Conservation (phyloP, 768 basidiomycete species). For the Kwoniella mangroviensis region DNA sequence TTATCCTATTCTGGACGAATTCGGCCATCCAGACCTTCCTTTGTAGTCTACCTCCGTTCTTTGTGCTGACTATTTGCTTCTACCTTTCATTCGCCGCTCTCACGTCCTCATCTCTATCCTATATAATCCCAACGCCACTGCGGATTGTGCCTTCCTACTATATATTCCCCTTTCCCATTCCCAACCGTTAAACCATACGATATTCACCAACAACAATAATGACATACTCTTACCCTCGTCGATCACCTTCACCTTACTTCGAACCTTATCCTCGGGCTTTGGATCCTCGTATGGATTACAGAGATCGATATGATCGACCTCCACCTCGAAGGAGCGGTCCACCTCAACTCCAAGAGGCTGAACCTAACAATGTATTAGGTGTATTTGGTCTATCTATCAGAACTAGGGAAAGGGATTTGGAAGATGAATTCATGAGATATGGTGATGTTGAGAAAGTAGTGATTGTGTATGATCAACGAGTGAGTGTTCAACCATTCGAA, state of each 20-base stretch:
- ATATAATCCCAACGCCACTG: too few relatives aligned
- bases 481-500: constrained; percentile 59
- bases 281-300: constrained; percentile 5
- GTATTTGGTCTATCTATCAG: constrained; percentile 98
- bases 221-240: constrained; percentile 3
- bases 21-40: constrained; percentile 9
- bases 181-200: neutral
- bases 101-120: neutral
- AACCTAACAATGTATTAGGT: constrained; percentile 85
- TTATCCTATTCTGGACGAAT: neutral
- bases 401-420: constrained; percentile 88
- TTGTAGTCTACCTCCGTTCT: constrained; percentile 11
- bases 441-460: constrained; percentile 93
- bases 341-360: constrained; percentile 10
- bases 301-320: constrained; percentile 5
- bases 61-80: neutral
- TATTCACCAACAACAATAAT: neutral
- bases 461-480: constrained; percentile 95
- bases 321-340: neutral
- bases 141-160: too few relatives aligned
- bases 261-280: neutral
- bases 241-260: constrained; percentile 6
- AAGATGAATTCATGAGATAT: constrained; percentile 87
- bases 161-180: neutral
- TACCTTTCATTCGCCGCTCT: neutral